These are phyloP conservation scores for Saprolegnia diclina DNA, from an alignment of 352 stramenopile species.

Conservation along the genomic window DNA sequence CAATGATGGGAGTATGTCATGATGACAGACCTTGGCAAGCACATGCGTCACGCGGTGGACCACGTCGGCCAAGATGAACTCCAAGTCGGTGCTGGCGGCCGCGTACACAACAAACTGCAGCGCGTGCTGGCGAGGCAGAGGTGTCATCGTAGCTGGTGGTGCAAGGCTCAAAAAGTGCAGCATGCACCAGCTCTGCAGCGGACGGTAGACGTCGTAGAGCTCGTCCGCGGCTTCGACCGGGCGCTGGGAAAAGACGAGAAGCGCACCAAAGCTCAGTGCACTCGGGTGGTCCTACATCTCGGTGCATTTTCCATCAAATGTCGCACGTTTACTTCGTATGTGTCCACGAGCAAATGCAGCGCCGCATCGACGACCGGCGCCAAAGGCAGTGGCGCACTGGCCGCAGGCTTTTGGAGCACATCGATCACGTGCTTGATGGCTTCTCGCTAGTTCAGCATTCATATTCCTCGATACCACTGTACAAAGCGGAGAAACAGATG, in stretches of 20 bases:
- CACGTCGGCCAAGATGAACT: constrained; percentile 9
- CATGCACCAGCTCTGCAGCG: background rate
- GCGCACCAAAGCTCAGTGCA: background rate
- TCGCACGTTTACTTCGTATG: background rate
- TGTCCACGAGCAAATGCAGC: background rate
- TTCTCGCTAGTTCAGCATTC: background rate
- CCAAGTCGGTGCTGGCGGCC: background rate
- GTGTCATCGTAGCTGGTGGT: background rate
- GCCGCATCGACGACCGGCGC: background rate
- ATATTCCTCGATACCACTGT: background rate
- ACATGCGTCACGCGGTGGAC: background rate
- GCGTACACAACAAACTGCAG: constrained; percentile 2
- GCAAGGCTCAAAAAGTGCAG: background rate
- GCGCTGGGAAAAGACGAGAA: background rate
- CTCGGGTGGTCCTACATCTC: background rate
- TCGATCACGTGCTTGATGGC: background rate
- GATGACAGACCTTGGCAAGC: background rate
- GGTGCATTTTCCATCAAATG: background rate
- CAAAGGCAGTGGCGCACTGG: background rate
- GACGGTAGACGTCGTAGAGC: background rate
- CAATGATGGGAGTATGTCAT: too few species aligned
- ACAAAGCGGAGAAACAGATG: too few species aligned
- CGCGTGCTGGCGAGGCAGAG: background rate
- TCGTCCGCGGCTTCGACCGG: background rate
- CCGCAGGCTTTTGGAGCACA: background rate